Evolutionary conservation across 2,329 filamentous ascomycete species (phyloP), one percentile per base, ranked within the genome.

Genomic region (Verticillium nonalfalfae): DNA sequence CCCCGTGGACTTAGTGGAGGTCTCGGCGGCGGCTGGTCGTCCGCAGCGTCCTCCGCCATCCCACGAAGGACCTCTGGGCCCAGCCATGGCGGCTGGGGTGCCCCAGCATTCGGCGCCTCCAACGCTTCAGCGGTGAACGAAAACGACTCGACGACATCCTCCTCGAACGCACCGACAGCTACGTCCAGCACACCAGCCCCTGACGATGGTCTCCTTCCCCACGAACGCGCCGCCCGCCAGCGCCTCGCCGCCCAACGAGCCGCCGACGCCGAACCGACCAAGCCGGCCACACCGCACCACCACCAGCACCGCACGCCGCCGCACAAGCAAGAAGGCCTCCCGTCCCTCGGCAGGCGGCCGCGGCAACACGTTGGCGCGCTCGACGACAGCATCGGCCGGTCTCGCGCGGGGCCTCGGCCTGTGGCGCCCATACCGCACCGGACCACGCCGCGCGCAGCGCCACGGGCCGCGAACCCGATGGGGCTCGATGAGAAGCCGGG

Each of bases 221-320:
- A 78, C 56, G 76, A 78, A 60, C 57, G 66, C n/a, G 71, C 71
- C 40, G 76, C 76, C 39, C 72, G 74, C 10, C 60, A 69, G 58
- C 70, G 66, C 57, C 38, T 66, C 14, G 60, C 58, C 7, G 58
- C 40, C 15, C 38, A 57, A 34, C 59, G 59, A 52, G 26, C 52
- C n/a, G n/a, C 18, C 18, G 40, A 50, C 9, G 2, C 40, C n/a
- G 40, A 50, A 21, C 40, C 40, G 40, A 50, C n/a, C 40, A 50
- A 50, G 40, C 40, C n/a, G n/a, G n/a, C n/a, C n/a, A n/a, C n/a
- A n/a, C 40, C 21, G 40, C 40, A 7, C 40, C 40, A 6, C n/a
- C 40, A 50, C 40, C 40, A 21, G n/a, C 40, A 50, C 40, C 40
- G 40, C 9, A 50, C 18, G 5, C 40, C 40, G 40, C 40, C 40